Percentiles rank a stretch among this genome's conserved stretches.
These are phyloP conservation scores for Coniochaeta sp. DNA, from an alignment of 2,329 filamentous ascomycete genomes.

Conservation along the genomic window DNA sequence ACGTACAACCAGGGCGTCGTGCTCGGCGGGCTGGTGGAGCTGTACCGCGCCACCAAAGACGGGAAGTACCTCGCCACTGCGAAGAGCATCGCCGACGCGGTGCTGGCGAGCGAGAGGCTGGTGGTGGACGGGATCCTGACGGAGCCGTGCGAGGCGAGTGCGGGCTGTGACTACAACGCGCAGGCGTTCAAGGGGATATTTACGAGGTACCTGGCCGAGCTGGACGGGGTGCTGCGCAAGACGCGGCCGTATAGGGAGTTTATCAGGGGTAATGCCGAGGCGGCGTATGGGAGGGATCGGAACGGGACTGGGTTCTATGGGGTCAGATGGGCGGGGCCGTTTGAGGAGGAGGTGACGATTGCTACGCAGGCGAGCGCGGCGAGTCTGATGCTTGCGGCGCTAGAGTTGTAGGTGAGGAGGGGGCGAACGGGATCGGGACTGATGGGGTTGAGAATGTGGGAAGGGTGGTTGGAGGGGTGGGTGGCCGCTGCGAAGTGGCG, in stretches of 20 bases:
- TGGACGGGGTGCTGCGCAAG: constrained; percentile 32
- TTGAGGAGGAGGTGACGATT: constrained; percentile 7
- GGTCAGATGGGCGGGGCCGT: constrained; percentile 17
- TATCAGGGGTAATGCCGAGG: constrained; percentile 15
- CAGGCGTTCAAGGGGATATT: constrained; percentile 63
- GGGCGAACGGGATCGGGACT: no score
- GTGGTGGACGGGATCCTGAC: constrained; percentile 40
- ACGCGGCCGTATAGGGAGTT: constrained; percentile 13
- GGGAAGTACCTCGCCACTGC: constrained; percentile 33
- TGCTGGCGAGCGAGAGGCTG: constrained; percentile 28
- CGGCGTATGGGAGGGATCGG: constrained; percentile 9
- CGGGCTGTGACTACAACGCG: constrained; percentile 46
- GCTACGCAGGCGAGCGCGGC: constrained; percentile 14
- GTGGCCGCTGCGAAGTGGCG: no score
- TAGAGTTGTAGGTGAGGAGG: background rate
- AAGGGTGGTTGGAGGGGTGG: background rate
- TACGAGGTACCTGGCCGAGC: constrained; percentile 52
- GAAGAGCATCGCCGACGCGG: constrained; percentile 42
- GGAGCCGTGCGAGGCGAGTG: constrained; percentile 36
- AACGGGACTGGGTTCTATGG: constrained; percentile 13
- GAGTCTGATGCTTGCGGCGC: constrained; percentile 11
- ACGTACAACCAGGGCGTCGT: constrained; percentile 55
- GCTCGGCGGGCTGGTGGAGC: constrained; percentile 46
- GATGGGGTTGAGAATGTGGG: background rate
- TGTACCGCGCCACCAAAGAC: constrained; percentile 36